Conservation (phyloP, 2,329 filamentous ascomycete genomes). For the Ampelomyces quisqualis region DNA sequence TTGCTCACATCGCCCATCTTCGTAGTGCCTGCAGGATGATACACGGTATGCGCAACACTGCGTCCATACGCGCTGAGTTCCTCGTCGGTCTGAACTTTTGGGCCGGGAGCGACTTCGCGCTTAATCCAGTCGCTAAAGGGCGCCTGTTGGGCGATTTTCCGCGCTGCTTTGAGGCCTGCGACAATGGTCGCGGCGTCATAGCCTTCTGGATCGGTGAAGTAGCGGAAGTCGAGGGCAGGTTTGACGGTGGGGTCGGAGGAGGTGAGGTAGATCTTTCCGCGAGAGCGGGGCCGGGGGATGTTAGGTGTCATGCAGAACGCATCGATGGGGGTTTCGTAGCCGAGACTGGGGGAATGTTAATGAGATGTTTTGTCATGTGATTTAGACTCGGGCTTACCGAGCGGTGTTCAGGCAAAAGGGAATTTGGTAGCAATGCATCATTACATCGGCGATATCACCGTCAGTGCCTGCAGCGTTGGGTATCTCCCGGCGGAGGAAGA, state of each 20-base stretch:
- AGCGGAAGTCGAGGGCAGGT: conserved; percentile 82
- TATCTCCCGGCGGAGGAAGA: conserved; percentile 79
- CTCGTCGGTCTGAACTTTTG: conserved; percentile 71
- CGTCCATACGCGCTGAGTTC: conserved; percentile 80
- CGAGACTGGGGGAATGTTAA: conserved; percentile 52
- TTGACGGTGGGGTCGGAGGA: conserved; percentile 74
- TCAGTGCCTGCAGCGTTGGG: conserved; percentile 69
- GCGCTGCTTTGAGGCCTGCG: conserved; percentile 73
- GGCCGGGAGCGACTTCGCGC: conserved; percentile 76
- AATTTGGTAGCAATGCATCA: conserved; percentile 98
- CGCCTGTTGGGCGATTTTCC: conserved; percentile 70
- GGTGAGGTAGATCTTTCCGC: conserved; percentile 75
- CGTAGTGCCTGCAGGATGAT: conserved; percentile 85
- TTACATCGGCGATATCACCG: conserved; percentile 77
- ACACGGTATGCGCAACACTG: conserved; percentile 81
- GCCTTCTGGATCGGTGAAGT: conserved; percentile 83
- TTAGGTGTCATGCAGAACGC: conserved; percentile 94
- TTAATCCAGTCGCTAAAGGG: conserved; percentile 84
- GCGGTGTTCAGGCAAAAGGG: conserved; percentile 85
- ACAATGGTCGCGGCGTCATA: conserved; percentile 83
- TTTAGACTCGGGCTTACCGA: conserved; percentile 46
- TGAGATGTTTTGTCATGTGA: not conserved
- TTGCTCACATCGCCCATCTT: conserved; percentile 77
- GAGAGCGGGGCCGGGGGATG: conserved; percentile 78
- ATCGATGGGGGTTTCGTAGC: conserved; percentile 69